These are phyloP conservation scores for Metarhizium guizhouense DNA, from an alignment of 2,329 filamentous ascomycete genomes.

Conservation along the genomic window DNA sequence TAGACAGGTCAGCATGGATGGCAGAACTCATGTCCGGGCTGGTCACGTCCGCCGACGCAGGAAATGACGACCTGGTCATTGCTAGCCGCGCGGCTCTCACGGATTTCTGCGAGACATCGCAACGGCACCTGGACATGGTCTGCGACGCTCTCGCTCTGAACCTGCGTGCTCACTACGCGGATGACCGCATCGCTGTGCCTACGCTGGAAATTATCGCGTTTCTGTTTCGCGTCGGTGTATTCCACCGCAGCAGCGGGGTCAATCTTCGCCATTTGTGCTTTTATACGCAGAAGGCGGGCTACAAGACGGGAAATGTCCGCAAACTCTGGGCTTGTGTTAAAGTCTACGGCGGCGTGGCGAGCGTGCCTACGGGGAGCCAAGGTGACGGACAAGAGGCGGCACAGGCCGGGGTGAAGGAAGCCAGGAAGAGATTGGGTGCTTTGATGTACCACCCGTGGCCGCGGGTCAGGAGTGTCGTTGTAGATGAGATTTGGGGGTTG, in stretches of 20 bases:
- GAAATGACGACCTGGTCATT: slow-evolving; percentile 65
- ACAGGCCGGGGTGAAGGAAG: slow-evolving; percentile 34
- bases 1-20: slow-evolving; percentile 31
- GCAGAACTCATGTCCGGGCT: slow-evolving; percentile 54
- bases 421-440: slow-evolving; percentile 58
- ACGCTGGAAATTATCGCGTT: slow-evolving; percentile 71
- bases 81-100: slow-evolving; percentile 58
- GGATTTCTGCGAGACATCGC: slow-evolving; percentile 37
- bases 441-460: slow-evolving; percentile 80
- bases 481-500: slow-evolving; percentile 51
- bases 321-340: slow-evolving; percentile 75
- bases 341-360: slow-evolving; percentile 60
- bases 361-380: slow-evolving; percentile 23
- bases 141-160: slow-evolving; percentile 45
- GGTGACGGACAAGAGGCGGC: slow-evolving; percentile 2
- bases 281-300: slow-evolving; percentile 67
- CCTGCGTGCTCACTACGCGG: slow-evolving; percentile 40
- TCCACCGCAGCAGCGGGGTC: slow-evolving; percentile 29
- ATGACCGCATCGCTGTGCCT: slow-evolving; percentile 67
- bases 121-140: slow-evolving; percentile 31
- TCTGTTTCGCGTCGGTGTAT: slow-evolving; percentile 55
- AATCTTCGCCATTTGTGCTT: slow-evolving; percentile 54
- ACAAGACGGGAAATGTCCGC: slow-evolving; percentile 72
- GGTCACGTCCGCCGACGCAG: slow-evolving; percentile 67
- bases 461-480: slow-evolving; percentile 51